These are phyloP conservation scores for Aspergillus coremiiformis DNA, from an alignment of 495 filamentous ascomycete genomes.

Conservation along the genomic window DNA sequence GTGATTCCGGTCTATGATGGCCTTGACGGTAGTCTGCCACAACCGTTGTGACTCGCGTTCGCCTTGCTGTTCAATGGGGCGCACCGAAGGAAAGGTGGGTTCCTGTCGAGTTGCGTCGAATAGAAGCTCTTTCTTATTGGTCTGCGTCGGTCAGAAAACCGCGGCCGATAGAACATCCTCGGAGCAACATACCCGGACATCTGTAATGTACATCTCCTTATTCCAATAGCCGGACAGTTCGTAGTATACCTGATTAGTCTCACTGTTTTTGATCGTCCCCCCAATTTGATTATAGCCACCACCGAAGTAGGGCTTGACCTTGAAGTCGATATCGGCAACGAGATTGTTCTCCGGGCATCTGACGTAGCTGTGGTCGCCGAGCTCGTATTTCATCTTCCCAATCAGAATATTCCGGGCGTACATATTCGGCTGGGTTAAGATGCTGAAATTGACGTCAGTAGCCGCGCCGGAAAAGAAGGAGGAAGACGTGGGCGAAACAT, in stretches of 20 bases:
- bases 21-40: conserved; percentile 73
- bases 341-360: conserved; percentile 80
- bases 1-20: conserved; percentile 78
- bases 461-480: not conserved
- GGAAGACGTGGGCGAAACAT: conserved; percentile 26
- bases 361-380: conserved; percentile 95
- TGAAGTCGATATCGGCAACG: conserved; percentile 94
- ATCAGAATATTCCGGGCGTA: conserved; percentile 96
- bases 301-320: conserved; percentile 95
- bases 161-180: not conserved
- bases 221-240: conserved; percentile 92
- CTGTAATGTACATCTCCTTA: conserved; percentile 84
- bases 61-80: conserved; percentile 78
- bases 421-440: conserved; percentile 97
- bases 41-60: conserved; percentile 85
- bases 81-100: conserved; percentile 66
- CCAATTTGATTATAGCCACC: conserved; percentile 96
- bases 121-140: conserved; percentile 75
- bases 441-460: conserved; percentile 39
- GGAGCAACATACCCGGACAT: conserved; percentile 54
- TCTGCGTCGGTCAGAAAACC: conserved; percentile 44
- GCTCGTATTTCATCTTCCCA: conserved; percentile 99
- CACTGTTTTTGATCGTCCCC: conserved; percentile 82
- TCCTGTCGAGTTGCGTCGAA: conserved; percentile 77
- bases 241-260: conserved; percentile 75